Conservation (phyloP, 2,329 filamentous ascomycete species). For the Beauveria sp. region DNA sequence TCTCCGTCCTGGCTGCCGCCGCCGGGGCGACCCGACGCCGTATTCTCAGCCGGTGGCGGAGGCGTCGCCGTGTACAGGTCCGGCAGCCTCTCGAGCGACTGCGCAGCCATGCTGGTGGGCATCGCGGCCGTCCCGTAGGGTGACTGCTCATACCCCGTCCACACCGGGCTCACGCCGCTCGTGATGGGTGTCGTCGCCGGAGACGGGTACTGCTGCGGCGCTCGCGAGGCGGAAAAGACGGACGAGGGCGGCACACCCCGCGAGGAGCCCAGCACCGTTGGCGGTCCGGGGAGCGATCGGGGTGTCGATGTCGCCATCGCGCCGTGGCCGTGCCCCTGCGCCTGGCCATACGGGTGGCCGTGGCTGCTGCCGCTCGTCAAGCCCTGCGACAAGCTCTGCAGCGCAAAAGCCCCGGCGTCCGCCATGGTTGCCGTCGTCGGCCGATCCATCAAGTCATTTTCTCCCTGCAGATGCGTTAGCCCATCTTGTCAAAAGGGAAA, state of each 20-base stretch:
- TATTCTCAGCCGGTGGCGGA: not conserved
- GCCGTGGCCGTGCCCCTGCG: not conserved
- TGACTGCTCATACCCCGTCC: slow-evolving; percentile 1
- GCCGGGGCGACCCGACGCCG: not conserved
- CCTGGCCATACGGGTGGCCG: not conserved
- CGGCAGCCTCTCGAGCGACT: slow-evolving; percentile 1
- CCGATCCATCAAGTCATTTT: not conserved
- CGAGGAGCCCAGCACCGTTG: slow-evolving; percentile 1
- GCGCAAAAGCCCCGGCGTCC: slow-evolving; percentile 3
- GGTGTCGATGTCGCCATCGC: not conserved
- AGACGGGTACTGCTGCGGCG: not conserved
- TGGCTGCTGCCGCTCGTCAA: not conserved
- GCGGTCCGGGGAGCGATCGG: slow-evolving; percentile 1
- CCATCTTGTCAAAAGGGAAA: not conserved
- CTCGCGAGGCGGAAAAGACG: not conserved
- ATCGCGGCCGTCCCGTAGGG: not conserved
- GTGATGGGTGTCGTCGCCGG: slow-evolving; percentile 2
- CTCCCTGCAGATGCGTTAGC: not conserved
- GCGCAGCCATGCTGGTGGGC: not conserved
- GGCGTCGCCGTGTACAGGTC: not conserved
- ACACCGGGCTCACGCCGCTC: not conserved
- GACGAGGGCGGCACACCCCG: not conserved
- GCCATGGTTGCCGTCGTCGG: not conserved
- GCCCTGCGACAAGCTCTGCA: slow-evolving; percentile 9
- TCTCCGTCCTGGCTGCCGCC: not conserved